These are phyloP conservation scores for Solanum virginianum DNA, from an alignment of 257 asterid genomes.

Conservation along the genomic window DNA sequence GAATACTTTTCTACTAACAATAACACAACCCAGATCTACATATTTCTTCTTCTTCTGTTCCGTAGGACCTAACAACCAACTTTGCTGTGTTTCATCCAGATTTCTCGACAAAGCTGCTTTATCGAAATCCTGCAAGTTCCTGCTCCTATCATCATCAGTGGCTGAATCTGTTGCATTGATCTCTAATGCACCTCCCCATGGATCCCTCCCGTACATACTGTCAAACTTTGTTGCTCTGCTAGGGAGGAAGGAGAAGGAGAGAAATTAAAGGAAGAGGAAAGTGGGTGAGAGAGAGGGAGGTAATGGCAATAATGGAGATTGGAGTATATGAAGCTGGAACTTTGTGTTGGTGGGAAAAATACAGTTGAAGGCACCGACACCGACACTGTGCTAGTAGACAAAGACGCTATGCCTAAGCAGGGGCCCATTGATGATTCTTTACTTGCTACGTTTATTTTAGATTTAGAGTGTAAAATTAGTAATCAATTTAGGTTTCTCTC, in stretches of 20 bases:
- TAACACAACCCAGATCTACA: conserved; percentile 92
- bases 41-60: conserved; percentile 97
- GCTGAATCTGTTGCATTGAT: conserved; percentile 87
- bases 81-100: conserved; percentile 94
- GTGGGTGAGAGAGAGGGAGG: neutral
- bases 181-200: conserved; percentile 98
- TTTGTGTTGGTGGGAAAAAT: neutral
- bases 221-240: neutral
- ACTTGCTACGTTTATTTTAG: neutral
- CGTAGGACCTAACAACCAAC: conserved; percentile 92
- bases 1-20: conserved; percentile 77
- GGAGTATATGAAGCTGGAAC: neutral
- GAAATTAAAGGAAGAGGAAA: neutral
- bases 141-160: conserved; percentile 90
- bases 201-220: conserved; percentile 88
- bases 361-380: conserved; percentile 6
- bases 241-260: neutral
- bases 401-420: conserved; percentile 16
- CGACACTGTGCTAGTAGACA: conserved; percentile 19
- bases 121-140: conserved; percentile 80
- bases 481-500: neutral
- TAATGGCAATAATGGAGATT: conserved; percentile 9
- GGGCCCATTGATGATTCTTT: neutral
- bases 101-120: conserved; percentile 89
- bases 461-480: neutral